Base-by-base conservation (phyloP, 352 stramenopile genomes). In the Phytophthora podocarpi region DNA sequence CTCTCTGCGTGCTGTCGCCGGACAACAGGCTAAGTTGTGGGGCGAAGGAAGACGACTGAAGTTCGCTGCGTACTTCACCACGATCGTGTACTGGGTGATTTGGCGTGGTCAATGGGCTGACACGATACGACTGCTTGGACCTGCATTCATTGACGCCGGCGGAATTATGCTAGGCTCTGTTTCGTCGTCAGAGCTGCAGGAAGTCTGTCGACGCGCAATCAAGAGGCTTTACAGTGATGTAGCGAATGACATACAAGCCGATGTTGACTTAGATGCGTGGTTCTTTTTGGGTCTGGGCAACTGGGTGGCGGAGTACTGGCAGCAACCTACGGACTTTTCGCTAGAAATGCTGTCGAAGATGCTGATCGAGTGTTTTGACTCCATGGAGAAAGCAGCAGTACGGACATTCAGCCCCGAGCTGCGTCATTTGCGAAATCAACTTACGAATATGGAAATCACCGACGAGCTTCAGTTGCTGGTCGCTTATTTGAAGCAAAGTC, bases 251-350 rank as follows among this genome's bases (percentile, higher is more conserved):
- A 83, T 91, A 18, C 76, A 86, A 51, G 50, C 80, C 20, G 74
- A 89, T 46, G 75, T 89, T 35, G 79, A 89, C 39, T 56, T 93
- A 11, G 84, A 93, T 61, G 63, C 71, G 24, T 83, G 72, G 69
- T 93, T 93, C 54, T 66, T 93, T 45, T 55, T 94, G 45, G 75
- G 80, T 10, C 56, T 94, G 12, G 71, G 63, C 26, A 85, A 85
- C 31, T 94, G 85, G 82, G 50, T 85, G 10, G 72, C 91, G 28
- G 79, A 92, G 55, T 93, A 91, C 54, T 93, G 82, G 85, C 85
- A 92, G 46, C 82, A 91, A 23, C 85, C 80, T 16, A 90, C 82
- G 3, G 70, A 82, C n/a, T 87, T 91, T 59, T 90, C 83, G 34
- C 49, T 90, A 30, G 79, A 87, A 40, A 85, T 89, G 81, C 67